Evolutionary conservation across 371 early-diverging fungal species (phyloP), one percentile per base, ranked within the genome.

Genomic region (Cokeromyces recurvatus): DNA sequence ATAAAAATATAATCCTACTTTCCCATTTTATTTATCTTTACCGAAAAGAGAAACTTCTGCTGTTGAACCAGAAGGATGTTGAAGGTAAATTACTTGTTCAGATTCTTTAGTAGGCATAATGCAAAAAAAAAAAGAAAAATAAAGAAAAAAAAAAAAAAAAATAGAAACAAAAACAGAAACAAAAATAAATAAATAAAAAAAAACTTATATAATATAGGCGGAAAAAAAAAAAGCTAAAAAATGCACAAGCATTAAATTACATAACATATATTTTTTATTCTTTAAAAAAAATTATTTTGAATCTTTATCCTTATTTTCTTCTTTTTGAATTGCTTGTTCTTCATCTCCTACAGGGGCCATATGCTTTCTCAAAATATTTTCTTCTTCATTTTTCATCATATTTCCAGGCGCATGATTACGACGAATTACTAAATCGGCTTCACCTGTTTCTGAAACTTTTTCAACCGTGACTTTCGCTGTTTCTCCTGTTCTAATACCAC

Each of bases 401-500:
- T 37, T 51, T 16, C 70, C 65, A 23, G 71, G 60, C 15, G 43
- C 63, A 51, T 71, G 75, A 24, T 74, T 74, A 37, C 71, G 68
- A 22, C 56, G 45, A 7, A 74, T 55, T 4, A 38, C 36, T 21
- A 75, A 40, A 19, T 66, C 65, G 14, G 63, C 55, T 43, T 71
- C 63, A 7, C 71, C 76, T 16, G 48, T 50, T 8, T 55, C 40
- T 22, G 48, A 39, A 6, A 49, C 14, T 29, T 29, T 49, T 14
- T 44, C 34, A 1, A 71, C 62, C 16, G 64, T 51, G 16, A 84
- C 57, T 14, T 71, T 64, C 5, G 82, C 86, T 0, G 70, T 60
- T 43, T 91, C 90, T 9, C 78, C 77, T 9, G 81, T 73, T 32
- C 82, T 73, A 21, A 91, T 64, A 41, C 85, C 81, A 25, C 90